Evolutionary conservation across 192 early-diverging fungal genomes (phyloP).

Genomic region (Coemansia sp.): DNA sequence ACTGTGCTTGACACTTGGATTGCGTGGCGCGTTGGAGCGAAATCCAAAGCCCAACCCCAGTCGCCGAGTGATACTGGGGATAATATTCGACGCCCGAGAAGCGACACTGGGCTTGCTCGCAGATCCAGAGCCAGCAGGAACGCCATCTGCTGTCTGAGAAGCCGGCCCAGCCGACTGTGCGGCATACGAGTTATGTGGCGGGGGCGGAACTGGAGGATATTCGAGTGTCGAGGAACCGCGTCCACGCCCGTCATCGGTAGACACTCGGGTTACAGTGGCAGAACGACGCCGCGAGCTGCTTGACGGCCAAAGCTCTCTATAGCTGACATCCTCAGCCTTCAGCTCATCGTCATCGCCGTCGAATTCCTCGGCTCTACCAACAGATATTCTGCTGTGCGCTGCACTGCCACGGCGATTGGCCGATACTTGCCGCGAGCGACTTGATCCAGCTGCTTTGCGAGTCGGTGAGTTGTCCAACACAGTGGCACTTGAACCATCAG

Average conservation of each 20-base stretch:
- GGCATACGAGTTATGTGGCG: background rate
- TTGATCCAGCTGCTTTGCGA: background rate
- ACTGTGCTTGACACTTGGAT: conserved; percentile 14
- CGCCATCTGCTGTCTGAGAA: conserved; percentile 1
- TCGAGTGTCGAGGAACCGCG: background rate
- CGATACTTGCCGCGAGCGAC: conserved; percentile 13
- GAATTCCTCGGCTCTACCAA: background rate
- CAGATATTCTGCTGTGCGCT: background rate
- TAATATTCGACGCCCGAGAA: conserved; percentile 45
- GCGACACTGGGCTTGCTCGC: conserved; percentile 30
- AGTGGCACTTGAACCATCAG: background rate
- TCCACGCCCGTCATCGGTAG: background rate
- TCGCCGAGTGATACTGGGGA: conserved; percentile 48
- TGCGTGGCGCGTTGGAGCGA: conserved; percentile 22
- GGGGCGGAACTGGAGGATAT: conserved; percentile 6
- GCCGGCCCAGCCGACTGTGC: background rate
- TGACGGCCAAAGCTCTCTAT: conserved; percentile 18
- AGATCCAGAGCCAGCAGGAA: background rate
- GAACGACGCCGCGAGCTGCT: conserved; percentile 36
- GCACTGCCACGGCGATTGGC: conserved; percentile 1
- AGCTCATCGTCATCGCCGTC: conserved; percentile 11
- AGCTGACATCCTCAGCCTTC: background rate
- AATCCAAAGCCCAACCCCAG: conserved; percentile 53
- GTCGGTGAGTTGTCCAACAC: background rate
- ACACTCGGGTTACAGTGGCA: conserved; percentile 48